Conservation (phyloP, 148 eudicot species). For the Rhododendron simsii region DNA sequence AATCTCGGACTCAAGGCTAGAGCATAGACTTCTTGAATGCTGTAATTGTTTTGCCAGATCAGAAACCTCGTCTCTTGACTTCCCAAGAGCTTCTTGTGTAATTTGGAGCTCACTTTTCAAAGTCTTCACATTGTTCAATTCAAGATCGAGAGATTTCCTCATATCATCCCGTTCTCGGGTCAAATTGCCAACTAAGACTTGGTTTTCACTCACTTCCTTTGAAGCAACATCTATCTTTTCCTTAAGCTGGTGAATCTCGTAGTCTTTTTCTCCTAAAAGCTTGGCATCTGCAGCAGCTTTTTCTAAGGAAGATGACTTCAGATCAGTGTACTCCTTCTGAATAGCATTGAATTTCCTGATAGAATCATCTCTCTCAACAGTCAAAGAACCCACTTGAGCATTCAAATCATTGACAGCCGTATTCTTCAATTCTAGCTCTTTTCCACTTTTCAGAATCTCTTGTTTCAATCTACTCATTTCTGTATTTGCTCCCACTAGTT, state of each 20-base stretch:
- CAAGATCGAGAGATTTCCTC: conserved; percentile 40
- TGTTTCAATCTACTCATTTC: conserved; percentile 37
- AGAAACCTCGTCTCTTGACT: conserved; percentile 49
- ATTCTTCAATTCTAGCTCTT: conserved; percentile 51
- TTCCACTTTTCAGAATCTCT: conserved; percentile 32
- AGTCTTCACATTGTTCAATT: conserved; percentile 32
- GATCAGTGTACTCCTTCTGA: conserved; percentile 36
- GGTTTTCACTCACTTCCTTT: conserved; percentile 32
- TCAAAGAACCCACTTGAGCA: conserved; percentile 34
- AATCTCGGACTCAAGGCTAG: conserved; percentile 52
- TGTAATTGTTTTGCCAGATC: conserved; percentile 36
- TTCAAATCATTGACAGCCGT: conserved; percentile 40
- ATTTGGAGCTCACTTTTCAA: conserved; percentile 53
- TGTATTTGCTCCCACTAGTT: conserved; percentile 34
- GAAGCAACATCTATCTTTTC: conserved; percentile 36
- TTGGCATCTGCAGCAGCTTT: conserved; percentile 50
- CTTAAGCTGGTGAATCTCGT: conserved; percentile 37
- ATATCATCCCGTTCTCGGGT: conserved; percentile 47
- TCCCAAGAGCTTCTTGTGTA: conserved; percentile 38
- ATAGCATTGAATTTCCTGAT: conserved; percentile 30
- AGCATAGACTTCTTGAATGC: conserved; percentile 36
- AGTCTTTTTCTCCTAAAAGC: conserved; percentile 48
- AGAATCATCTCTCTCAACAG: conserved; percentile 42
- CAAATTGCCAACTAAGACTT: conserved; percentile 46
- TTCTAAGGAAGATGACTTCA: conserved; percentile 38